These are phyloP conservation scores for Xerocomus amazonicus DNA, from an alignment of 1,284 basidiomycete genomes.

Conservation along the genomic window DNA sequence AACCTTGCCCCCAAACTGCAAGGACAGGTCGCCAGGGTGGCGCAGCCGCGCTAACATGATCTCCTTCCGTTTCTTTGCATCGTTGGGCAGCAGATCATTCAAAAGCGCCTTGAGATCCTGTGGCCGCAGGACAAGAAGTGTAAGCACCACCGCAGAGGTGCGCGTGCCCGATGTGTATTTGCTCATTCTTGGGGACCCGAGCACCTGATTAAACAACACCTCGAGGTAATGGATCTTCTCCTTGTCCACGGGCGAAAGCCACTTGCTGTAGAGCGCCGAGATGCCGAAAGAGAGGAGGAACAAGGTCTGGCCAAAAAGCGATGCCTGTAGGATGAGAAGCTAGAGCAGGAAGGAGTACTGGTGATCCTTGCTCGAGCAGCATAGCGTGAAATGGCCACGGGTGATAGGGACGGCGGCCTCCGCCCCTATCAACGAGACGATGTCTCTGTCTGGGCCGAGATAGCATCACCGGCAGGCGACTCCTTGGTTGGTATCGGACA, in stretches of 20 bases:
- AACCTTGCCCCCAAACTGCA: slow-evolving; percentile 7
- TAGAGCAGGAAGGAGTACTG: slow-evolving; percentile 27
- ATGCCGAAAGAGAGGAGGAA: slow-evolving; percentile 25
- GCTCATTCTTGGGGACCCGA: slow-evolving; percentile 10
- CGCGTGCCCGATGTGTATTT: slow-evolving; percentile 24
- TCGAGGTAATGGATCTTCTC: slow-evolving; percentile 19
- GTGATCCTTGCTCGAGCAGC: slow-evolving; percentile 17
- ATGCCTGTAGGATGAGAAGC: slow-evolving; percentile 27
- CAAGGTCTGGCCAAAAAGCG: slow-evolving; percentile 28
- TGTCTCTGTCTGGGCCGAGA: slow-evolving; percentile 15
- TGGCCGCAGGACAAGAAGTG: slow-evolving; percentile 18
- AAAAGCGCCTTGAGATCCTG: slow-evolving; percentile 16
- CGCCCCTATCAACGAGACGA: slow-evolving; percentile 21
- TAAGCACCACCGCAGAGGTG: slow-evolving; percentile 29
- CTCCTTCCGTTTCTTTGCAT: slow-evolving; percentile 24
- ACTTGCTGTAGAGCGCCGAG: slow-evolving; percentile 25
- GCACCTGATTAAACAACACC: slow-evolving; percentile 19
- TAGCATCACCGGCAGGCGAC: slow-evolving; percentile 24
- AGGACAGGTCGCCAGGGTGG: not conserved
- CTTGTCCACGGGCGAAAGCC: slow-evolving; percentile 21
- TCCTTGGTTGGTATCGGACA: slow-evolving; percentile 24
- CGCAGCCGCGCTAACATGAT: slow-evolving; percentile 8
- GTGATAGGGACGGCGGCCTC: slow-evolving; percentile 29
- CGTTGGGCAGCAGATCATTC: slow-evolving; percentile 25
- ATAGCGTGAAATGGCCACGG: slow-evolving; percentile 24